Evolutionary conservation across 1,284 basidiomycete genomes (phyloP), one percentile per base, ranked within the genome.

Genomic region (Sanguinoderma infundibulare): DNA sequence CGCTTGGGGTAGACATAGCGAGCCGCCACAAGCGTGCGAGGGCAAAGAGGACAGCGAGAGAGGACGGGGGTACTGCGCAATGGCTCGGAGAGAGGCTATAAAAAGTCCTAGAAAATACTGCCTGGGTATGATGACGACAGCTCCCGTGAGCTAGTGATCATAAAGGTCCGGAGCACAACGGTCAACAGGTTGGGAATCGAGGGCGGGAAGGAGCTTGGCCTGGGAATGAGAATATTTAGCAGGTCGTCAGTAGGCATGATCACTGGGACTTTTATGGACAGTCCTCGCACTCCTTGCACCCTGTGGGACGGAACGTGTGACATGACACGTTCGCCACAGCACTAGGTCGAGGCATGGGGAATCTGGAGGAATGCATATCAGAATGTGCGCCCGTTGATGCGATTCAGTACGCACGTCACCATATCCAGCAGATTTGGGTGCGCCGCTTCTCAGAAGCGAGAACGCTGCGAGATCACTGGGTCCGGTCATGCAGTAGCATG

Each of bases 281-380:
- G 30, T 32, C 28, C 46, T 49, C 30, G 46, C 30, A 32, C 30
- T 26, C 46, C n/a, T n/a, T n/a, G n/a, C n/a, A n/a, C n/a, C n/a
- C n/a, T n/a, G n/a, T n/a, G n/a, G n/a, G n/a, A n/a, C n/a, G n/a
- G n/a, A n/a, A n/a, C n/a, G n/a, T n/a, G n/a, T n/a, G n/a, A n/a
- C n/a, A n/a, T n/a, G 26, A 39, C 59, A 66, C 58, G 62, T 56
- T 66, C 46, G 60, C 36, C 65, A 64, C 60, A 62, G 63, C 62
- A 64, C 58, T 53, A 40, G 51, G 38, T 8, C 38, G 38, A 20
- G 12, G 20, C 7, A 14, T 20, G 46, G 28, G 54, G 34, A 15
- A 17, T 15, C 42, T 26, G 14, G 26, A 46, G 24, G 42, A 26
- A 46, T 46, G 42, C 15, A 26, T 15, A 7, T 38, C n/a, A 26